phyloP scores from a whole-genome alignment of 345 rosid species.

The Moricandia moricandioides region DNA sequence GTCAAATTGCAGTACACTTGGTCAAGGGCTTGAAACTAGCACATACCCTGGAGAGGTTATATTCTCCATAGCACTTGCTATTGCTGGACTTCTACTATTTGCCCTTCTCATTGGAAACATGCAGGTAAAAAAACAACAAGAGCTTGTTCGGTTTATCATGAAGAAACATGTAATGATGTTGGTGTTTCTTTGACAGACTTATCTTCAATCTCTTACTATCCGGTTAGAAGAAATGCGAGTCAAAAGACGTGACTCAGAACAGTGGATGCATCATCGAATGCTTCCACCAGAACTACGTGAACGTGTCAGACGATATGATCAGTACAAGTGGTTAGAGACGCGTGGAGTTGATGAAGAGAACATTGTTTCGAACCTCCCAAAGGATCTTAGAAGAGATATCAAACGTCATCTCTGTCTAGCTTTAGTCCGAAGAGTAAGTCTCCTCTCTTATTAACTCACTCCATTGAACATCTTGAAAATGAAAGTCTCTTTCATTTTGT shows the following conservation, averaged over 20 bases:
- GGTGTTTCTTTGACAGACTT: slow-evolving; percentile 57
- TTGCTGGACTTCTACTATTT: slow-evolving; percentile 88
- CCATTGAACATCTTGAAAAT: background rate
- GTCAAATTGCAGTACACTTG: slow-evolving; percentile 72
- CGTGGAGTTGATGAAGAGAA: slow-evolving; percentile 94
- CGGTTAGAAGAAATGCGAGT: slow-evolving; percentile 98
- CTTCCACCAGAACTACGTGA: slow-evolving; percentile 91
- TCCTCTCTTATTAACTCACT: background rate
- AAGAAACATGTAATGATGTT: slow-evolving; percentile 2
- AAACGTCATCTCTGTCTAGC: slow-evolving; percentile 95
- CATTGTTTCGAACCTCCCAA: slow-evolving; percentile 83
- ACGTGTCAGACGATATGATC: slow-evolving; percentile 91
- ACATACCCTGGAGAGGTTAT: slow-evolving; percentile 86
- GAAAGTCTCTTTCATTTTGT: background rate
- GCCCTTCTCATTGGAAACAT: slow-evolving; percentile 97
- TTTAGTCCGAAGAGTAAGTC: slow-evolving; percentile 82
- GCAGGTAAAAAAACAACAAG: slow-evolving; percentile 56
- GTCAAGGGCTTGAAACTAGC: slow-evolving; percentile 95
- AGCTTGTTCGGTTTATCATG: background rate
- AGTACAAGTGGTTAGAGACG: slow-evolving; percentile 95
- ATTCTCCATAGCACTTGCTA: slow-evolving; percentile 81
- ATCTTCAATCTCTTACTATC: slow-evolving; percentile 93
- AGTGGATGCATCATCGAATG: slow-evolving; percentile 98
- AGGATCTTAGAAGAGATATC: slow-evolving; percentile 95
- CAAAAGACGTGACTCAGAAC: slow-evolving; percentile 97